These are phyloP conservation scores for Cladosporium cucumerinum DNA, from an alignment of 2,329 filamentous ascomycete genomes.

Conservation along the genomic window DNA sequence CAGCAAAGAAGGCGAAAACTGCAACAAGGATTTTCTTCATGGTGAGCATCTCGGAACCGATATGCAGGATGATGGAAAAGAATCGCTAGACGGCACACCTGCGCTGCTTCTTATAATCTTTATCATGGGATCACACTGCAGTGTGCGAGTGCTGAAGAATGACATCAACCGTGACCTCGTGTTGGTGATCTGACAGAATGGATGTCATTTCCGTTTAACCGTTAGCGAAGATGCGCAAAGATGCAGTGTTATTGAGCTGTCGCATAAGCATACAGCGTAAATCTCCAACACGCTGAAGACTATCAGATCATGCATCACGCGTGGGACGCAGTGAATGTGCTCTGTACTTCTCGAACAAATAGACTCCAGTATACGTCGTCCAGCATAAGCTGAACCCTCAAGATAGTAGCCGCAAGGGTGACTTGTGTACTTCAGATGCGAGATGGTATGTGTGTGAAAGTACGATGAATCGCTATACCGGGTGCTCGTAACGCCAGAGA, in stretches of 20 bases:
- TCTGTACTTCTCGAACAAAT: background rate
- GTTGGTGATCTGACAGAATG: background rate
- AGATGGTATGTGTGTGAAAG: background rate
- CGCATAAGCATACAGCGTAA: background rate
- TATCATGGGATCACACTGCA: background rate
- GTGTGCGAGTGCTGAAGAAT: background rate
- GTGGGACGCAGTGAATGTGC: background rate
- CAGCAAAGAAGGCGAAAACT: background rate
- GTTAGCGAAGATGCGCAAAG: background rate
- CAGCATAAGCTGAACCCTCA: background rate
- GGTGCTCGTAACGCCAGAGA: background rate
- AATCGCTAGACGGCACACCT: background rate
- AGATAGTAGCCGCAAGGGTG: background rate
- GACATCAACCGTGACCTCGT: background rate
- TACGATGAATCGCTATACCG: background rate
- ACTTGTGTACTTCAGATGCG: background rate
- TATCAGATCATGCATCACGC: background rate
- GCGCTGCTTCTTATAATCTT: background rate
- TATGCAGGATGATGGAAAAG: background rate
- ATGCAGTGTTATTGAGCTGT: background rate
- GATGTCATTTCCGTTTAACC: background rate
- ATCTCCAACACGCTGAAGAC: background rate
- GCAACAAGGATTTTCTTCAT: background rate
- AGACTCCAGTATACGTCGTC: background rate
- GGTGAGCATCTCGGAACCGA: background rate